A percentile compares a stretch with the other conserved stretches of the same genome.
phyloP scores from a whole-genome alignment of 768 basidiomycete genomes.

The Punctularia strigosozonata region DNA sequence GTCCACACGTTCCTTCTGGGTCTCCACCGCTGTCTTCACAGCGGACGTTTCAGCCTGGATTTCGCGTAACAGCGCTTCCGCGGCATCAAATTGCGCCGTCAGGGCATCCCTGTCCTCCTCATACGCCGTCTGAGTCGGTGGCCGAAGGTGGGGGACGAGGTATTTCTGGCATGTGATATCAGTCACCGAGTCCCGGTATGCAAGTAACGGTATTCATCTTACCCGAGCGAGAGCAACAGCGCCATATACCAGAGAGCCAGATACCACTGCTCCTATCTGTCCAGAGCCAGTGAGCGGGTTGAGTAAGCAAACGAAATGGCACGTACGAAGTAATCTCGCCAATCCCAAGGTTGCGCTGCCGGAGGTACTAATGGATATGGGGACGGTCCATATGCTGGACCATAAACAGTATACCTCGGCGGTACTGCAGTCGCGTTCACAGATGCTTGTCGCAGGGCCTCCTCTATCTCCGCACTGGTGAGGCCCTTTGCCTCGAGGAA shows the following conservation, averaged over 20 bases:
- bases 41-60: constrained; percentile 70
- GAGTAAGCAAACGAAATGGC: constrained; percentile 11
- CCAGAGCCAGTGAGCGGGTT: background rate
- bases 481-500: constrained; percentile 97
- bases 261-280: constrained; percentile 88
- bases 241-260: constrained; percentile 76
- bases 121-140: constrained; percentile 81
- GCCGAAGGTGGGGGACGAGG: constrained; percentile 80
- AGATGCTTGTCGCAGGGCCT: constrained; percentile 60
- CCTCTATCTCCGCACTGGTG: constrained; percentile 72
- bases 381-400: constrained; percentile 33
- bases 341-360: constrained; percentile 60
- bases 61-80: constrained; percentile 68
- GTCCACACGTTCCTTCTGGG: constrained; percentile 64
- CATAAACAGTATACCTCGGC: constrained; percentile 18
- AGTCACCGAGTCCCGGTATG: constrained; percentile 2
- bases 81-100: constrained; percentile 81
- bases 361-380: constrained; percentile 27
- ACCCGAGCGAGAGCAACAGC: constrained; percentile 73
- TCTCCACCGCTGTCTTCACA: constrained; percentile 61
- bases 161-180: constrained; percentile 56
- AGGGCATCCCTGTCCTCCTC: constrained; percentile 80
- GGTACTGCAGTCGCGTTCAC: constrained; percentile 9
- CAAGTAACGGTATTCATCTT: constrained; percentile 9
- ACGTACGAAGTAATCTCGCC: constrained; percentile 95